Evolutionary conservation across 768 basidiomycete species (phyloP).

Genomic region (Termitomyces titanicus): DNA sequence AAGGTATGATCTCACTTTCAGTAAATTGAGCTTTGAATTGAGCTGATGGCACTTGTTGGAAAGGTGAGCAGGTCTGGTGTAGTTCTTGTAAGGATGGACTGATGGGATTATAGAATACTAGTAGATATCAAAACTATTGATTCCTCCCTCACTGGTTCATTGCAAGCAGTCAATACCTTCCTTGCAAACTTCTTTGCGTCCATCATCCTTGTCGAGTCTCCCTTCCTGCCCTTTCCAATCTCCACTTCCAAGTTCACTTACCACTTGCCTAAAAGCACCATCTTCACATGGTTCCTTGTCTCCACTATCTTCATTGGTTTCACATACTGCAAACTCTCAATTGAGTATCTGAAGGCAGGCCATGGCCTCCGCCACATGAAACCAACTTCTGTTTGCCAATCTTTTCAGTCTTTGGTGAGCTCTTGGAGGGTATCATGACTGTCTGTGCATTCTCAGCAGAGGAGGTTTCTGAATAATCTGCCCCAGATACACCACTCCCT

Average conservation of each 20-base stretch:
- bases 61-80: constrained; percentile 34
- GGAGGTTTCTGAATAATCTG: constrained; percentile 69
- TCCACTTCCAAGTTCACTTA: constrained; percentile 5
- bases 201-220: constrained; percentile 55
- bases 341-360: constrained; percentile 75
- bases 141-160: constrained; percentile 57
- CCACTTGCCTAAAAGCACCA: constrained; percentile 33
- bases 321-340: constrained; percentile 64
- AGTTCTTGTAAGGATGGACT: not conserved
- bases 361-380: constrained; percentile 89
- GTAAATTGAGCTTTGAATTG: too few species aligned
- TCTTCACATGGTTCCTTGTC: constrained; percentile 85
- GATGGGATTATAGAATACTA: constrained; percentile 25
- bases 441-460: constrained; percentile 87
- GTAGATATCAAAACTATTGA: constrained; percentile 92
- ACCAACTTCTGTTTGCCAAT: constrained; percentile 81
- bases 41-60: constrained; percentile 42
- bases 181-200: constrained; percentile 76
- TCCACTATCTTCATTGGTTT: constrained; percentile 73
- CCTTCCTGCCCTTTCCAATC: not conserved
- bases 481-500: too few species aligned
- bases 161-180: constrained; percentile 76
- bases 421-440: constrained; percentile 88
- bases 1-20: too few species aligned
- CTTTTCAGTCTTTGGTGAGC: constrained; percentile 77